These are phyloP conservation scores for Carex littledalei DNA, from an alignment of 176 grass and related monocot species.

Conservation along the genomic window DNA sequence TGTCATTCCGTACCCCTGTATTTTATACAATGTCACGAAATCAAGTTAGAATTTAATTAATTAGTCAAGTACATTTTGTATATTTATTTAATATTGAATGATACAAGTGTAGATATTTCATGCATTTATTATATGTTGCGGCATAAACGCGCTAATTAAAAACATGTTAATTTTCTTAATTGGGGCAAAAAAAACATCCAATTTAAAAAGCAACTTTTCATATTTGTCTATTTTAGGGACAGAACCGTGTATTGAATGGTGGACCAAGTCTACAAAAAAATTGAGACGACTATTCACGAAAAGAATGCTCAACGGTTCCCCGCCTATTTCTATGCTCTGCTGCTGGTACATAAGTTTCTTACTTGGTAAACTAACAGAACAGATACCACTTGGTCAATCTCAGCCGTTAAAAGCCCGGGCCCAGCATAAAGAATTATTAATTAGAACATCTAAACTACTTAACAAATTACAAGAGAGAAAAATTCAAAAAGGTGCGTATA, in stretches of 20 bases:
- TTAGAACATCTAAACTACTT: background rate
- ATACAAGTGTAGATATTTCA: background rate
- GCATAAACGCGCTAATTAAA: background rate
- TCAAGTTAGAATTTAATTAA: background rate
- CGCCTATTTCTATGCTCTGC: slow-evolving; percentile 8
- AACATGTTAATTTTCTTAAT: background rate
- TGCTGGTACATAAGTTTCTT: background rate
- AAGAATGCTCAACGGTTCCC: slow-evolving; percentile 16
- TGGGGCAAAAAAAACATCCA: background rate
- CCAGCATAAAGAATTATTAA: background rate
- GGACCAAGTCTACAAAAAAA: background rate
- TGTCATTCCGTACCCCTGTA: slow-evolving; percentile 92
- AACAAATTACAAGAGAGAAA: background rate
- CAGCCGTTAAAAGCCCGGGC: background rate
- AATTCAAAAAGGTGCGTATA: background rate
- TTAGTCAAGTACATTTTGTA: background rate
- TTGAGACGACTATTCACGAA: background rate
- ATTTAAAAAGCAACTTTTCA: background rate
- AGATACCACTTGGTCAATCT: background rate
- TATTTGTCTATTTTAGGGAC: background rate
- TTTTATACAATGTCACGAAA: background rate
- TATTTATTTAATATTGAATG: background rate
- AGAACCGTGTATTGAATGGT: background rate
- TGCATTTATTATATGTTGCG: background rate
- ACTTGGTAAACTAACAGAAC: background rate